Evolutionary conservation across 2,329 filamentous ascomycete genomes (phyloP).

Genomic region (Calonectria pseudoturangicola): DNA sequence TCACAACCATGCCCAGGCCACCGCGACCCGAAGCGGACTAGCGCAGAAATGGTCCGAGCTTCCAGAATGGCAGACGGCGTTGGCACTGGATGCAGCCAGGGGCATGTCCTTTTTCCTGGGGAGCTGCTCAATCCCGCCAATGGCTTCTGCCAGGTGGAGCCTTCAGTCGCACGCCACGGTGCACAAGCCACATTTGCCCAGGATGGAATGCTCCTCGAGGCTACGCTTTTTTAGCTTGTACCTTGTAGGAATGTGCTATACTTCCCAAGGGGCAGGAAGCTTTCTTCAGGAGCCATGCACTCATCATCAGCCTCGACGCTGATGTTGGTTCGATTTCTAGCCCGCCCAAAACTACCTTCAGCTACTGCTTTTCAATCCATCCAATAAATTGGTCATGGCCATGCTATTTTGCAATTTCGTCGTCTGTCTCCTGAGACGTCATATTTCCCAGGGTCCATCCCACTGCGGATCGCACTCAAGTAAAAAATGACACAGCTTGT

Average conservation of each 20-base stretch:
- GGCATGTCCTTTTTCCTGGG: constrained; percentile 30
- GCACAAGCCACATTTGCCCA: constrained; percentile 35
- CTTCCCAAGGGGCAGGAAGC: not conserved
- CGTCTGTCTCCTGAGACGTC: not conserved
- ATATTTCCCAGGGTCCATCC: constrained; percentile 20
- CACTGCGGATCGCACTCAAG: constrained; percentile 13
- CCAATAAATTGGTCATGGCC: not conserved
- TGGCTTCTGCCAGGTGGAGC: not conserved
- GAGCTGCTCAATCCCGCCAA: constrained; percentile 20
- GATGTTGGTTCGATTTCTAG: not conserved
- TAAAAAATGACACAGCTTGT: not conserved
- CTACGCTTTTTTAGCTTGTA: constrained; percentile 26
- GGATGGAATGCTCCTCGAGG: constrained; percentile 26
- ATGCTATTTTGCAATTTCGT: not conserved
- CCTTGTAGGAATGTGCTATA: constrained; percentile 19
- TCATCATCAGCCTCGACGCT: not conserved
- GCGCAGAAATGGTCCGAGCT: constrained; percentile 29
- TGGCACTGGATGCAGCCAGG: constrained; percentile 25
- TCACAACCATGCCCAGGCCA: constrained; percentile 31
- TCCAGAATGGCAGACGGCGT: constrained; percentile 27
- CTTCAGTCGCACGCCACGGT: constrained; percentile 15
- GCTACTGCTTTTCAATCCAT: not conserved
- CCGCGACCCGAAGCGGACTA: constrained; percentile 21
- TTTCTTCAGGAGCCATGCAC: not conserved
- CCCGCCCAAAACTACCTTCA: not conserved